A percentile compares a stretch with the other conserved stretches of the same genome.
Conservation (phyloP, 768 basidiomycete species). For the Tephrocybe sp. region DNA sequence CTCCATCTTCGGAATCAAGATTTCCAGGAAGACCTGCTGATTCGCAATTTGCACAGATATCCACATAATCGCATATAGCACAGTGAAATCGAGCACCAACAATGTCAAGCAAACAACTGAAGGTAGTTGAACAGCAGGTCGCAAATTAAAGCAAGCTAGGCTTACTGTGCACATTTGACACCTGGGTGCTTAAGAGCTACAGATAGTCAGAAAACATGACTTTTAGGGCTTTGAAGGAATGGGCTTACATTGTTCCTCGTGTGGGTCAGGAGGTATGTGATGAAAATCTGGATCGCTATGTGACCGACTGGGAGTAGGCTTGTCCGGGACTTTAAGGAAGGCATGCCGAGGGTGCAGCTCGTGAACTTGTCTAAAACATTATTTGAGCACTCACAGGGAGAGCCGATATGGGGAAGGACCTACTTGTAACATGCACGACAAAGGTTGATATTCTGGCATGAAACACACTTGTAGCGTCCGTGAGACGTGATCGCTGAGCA, state of each 20-base stretch:
- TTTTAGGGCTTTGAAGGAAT: neutral
- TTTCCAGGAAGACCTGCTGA: constrained; percentile 84
- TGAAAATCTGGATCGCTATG: constrained; percentile 37
- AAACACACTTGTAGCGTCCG: constrained; percentile 82
- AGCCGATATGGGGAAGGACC: constrained; percentile 11
- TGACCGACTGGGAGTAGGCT: constrained; percentile 35
- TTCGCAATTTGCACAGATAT: constrained; percentile 87
- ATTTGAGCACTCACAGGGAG: neutral
- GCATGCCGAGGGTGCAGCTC: constrained; percentile 89
- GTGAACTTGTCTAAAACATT: constrained; percentile 68
- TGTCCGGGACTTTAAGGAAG: constrained; percentile 79
- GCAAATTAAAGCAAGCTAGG: constrained; percentile 10
- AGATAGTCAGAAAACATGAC: neutral
- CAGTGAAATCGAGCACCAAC: constrained; percentile 93
- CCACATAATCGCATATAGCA: constrained; percentile 79
- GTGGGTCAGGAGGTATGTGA: constrained; percentile 31
- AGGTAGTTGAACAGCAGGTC: neutral
- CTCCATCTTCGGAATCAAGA: constrained; percentile 71
- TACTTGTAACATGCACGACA: constrained; percentile 85
- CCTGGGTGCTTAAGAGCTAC: constrained; percentile 78
- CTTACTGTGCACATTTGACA: constrained; percentile 86
- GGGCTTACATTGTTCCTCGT: constrained; percentile 61
- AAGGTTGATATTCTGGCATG: constrained; percentile 75
- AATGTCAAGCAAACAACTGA: constrained; percentile 84
- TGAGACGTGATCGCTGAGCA: constrained; percentile 60